Conservation (phyloP, 2,329 filamentous ascomycete genomes). For the Alternaria novae-zelandiae region DNA sequence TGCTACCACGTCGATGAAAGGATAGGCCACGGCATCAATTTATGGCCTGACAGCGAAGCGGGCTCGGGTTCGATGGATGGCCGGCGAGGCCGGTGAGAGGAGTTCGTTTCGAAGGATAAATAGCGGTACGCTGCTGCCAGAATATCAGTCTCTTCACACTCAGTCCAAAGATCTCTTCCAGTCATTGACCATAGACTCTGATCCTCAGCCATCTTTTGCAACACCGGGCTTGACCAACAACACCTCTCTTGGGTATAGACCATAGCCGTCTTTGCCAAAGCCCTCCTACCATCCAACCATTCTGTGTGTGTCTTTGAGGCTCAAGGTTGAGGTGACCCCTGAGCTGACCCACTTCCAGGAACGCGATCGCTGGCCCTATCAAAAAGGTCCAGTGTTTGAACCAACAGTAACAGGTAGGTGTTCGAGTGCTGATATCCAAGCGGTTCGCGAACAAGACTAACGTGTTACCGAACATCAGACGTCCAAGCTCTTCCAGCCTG, state of each 20-base stretch:
- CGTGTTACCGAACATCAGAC: conserved; percentile 33
- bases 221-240: conserved; percentile 34
- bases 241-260: conserved; percentile 23
- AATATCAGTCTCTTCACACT: conserved; percentile 36
- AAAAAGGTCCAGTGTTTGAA: conserved; percentile 26
- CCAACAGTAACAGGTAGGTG: conserved; percentile 37
- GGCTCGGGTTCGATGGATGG: conserved; percentile 35
- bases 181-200: conserved; percentile 31
- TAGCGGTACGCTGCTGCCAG: conserved; percentile 41
- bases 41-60: conserved; percentile 43
- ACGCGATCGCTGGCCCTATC: conserved; percentile 32
- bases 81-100: conserved; percentile 30
- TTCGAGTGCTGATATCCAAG: conserved; percentile 36
- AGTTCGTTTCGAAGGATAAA: conserved; percentile 48
- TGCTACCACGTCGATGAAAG: conserved; percentile 49
- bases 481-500: conserved; percentile 39
- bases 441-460: conserved; percentile 37
- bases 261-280: conserved; percentile 15
- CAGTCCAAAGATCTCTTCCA: conserved; percentile 36
- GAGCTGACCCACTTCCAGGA: conserved; percentile 36
- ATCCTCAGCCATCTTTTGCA: conserved; percentile 38
- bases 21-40: conserved; percentile 47
- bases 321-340: conserved; percentile 33
- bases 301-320: conserved; percentile 34
- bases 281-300: conserved; percentile 41